Percentiles rank a stretch among this genome's conserved stretches.
These are phyloP conservation scores for Crucihimalaya himalaica DNA, from an alignment of 345 rosid species.

Conservation along the genomic window DNA sequence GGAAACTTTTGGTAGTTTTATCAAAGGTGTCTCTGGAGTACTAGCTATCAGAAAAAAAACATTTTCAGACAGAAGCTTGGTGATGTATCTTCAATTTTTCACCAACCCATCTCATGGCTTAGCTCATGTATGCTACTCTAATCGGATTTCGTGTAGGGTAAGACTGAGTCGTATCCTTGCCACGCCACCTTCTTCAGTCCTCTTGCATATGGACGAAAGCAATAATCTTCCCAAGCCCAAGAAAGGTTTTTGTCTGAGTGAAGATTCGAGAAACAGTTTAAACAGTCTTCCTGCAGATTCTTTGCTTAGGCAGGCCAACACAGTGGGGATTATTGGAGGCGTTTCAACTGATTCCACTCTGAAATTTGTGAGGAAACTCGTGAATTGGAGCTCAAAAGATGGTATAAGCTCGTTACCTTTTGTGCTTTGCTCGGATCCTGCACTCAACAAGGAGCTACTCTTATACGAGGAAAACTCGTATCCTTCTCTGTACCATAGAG, in stretches of 20 bases:
- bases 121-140: slow-evolving; percentile 36
- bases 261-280: slow-evolving; percentile 31
- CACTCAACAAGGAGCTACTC: slow-evolving; percentile 54
- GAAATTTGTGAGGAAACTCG: slow-evolving; percentile 59
- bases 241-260: slow-evolving; percentile 44
- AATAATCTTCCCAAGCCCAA: slow-evolving; percentile 47
- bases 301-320: slow-evolving; percentile 52
- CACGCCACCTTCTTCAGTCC: slow-evolving; percentile 54
- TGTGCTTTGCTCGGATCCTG: slow-evolving; percentile 74
- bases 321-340: slow-evolving; percentile 80
- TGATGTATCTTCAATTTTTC: slow-evolving; percentile 48
- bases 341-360: slow-evolving; percentile 55
- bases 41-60: slow-evolving; percentile 15
- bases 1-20: slow-evolving; percentile 19
- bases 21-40: slow-evolving; percentile 23
- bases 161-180: slow-evolving; percentile 53
- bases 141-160: slow-evolving; percentile 27
- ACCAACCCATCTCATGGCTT: slow-evolving; percentile 46
- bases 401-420: slow-evolving; percentile 57
- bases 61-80: slow-evolving; percentile 53
- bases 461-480: slow-evolving; percentile 50
- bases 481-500: slow-evolving; percentile 44
- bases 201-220: slow-evolving; percentile 59
- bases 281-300: slow-evolving; percentile 38
- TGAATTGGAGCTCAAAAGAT: slow-evolving; percentile 52